These are phyloP conservation scores for Exobasidium rhododendri DNA, from an alignment of 1,284 basidiomycete genomes.

Conservation along the genomic window DNA sequence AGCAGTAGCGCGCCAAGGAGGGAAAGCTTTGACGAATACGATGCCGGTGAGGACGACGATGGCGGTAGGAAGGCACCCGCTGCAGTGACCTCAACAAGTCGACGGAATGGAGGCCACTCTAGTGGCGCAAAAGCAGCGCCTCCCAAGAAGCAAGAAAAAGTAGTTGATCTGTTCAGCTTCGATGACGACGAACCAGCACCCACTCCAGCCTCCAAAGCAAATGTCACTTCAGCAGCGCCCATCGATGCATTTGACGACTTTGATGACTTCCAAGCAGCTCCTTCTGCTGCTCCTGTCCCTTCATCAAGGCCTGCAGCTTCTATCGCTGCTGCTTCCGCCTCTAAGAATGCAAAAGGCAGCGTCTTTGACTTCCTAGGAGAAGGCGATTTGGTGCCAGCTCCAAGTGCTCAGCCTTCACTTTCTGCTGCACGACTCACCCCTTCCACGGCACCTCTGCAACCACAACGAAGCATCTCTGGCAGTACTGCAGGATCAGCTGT, in stretches of 20 bases:
- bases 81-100: slow-evolving; percentile 17
- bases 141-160: slow-evolving; percentile 49
- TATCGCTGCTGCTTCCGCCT: too few species aligned
- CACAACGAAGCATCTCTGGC: background rate
- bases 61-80: slow-evolving; percentile 34
- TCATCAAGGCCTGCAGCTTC: slow-evolving; percentile 33
- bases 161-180: slow-evolving; percentile 72
- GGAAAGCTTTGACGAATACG: slow-evolving; percentile 79
- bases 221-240: slow-evolving; percentile 13
- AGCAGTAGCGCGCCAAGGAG: slow-evolving; percentile 58
- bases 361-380: slow-evolving; percentile 61
- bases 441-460: slow-evolving; percentile 10
- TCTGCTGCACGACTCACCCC: slow-evolving; percentile 17
- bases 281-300: slow-evolving; percentile 56
- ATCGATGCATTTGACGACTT: slow-evolving; percentile 42
- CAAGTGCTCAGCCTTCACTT: slow-evolving; percentile 23
- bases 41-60: slow-evolving; percentile 90
- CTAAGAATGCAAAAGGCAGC: slow-evolving; percentile 45
- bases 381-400: slow-evolving; percentile 17
- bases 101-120: slow-evolving; percentile 15
- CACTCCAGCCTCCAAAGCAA: slow-evolving; percentile 28
- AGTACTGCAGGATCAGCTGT: background rate
- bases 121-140: slow-evolving; percentile 21
- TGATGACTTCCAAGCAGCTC: slow-evolving; percentile 71
- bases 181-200: slow-evolving; percentile 65